These are phyloP conservation scores for Venturia oleaginea DNA, from an alignment of 2,329 filamentous ascomycete species.

Conservation along the genomic window DNA sequence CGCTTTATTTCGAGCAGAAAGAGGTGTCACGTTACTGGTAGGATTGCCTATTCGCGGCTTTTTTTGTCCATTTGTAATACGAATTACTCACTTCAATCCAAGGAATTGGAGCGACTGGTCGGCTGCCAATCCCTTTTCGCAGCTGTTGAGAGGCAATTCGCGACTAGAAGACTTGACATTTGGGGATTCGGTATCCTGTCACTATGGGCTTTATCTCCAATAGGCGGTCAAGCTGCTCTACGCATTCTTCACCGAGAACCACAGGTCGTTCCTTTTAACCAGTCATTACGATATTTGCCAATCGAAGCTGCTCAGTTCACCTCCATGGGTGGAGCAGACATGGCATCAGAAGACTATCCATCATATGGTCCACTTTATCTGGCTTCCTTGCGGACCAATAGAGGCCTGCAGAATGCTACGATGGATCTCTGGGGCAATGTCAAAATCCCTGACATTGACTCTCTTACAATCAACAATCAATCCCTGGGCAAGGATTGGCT, in stretches of 20 bases:
- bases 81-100: not conserved
- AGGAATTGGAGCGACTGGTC: not conserved
- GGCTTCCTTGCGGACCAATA: slow-evolving; percentile 17
- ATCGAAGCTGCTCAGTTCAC: slow-evolving; percentile 16
- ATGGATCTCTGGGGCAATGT: slow-evolving; percentile 28
- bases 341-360: slow-evolving; percentile 16
- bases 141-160: slow-evolving; percentile 26
- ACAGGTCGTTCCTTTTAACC: slow-evolving; percentile 5
- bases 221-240: slow-evolving; percentile 30
- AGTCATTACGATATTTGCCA: slow-evolving; percentile 23
- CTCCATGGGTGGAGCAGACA: slow-evolving; percentile 17
- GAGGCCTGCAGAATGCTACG: slow-evolving; percentile 22
- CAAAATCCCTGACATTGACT: slow-evolving; percentile 24
- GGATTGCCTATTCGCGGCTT: not conserved
- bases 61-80: not conserved
- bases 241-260: slow-evolving; percentile 21
- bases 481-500: slow-evolving; percentile 21
- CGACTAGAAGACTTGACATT: slow-evolving; percentile 23
- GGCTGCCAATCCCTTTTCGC: slow-evolving; percentile 29
- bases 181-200: slow-evolving; percentile 26
- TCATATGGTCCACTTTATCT: not conserved
- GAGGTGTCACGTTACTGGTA: slow-evolving; percentile 24
- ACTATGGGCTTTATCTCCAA: slow-evolving; percentile 28
- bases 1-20: slow-evolving; percentile 26
- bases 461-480: slow-evolving; percentile 10